Base-by-base conservation (phyloP, 768 basidiomycete species). In the Mycena metata region DNA sequence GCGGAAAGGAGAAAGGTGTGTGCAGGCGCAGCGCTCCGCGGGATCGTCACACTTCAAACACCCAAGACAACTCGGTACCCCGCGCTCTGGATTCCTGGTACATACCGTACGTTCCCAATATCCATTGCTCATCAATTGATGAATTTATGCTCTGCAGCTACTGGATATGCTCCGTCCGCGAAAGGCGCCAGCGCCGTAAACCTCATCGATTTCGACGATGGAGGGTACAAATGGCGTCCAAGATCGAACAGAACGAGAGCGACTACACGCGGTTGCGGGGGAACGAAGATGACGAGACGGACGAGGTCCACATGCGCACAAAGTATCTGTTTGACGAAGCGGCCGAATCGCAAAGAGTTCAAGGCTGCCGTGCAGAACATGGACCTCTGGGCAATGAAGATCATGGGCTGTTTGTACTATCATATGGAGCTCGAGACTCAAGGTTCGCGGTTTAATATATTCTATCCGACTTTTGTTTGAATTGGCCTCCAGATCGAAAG, bases 341-440 rank as follows among this genome's bases (percentile, higher is more conserved):
- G 76, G 36, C 79, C 86, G 39, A 83, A 86, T 68, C 81, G 91
- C 69, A 95, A 94, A 82, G 86, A 88, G 80, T 82, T 94, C 72
- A 94, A 92, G 80, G 83, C 85, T 42, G 85, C 93, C 0, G 85
- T 90, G 23, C 84, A 90, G 69, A 91, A 84, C 78, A 91, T 94
- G 86, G 90, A 94, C 70, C 84, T 98, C 7, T 99, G 98, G 98
- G 89, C 89, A 49, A 77, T 97, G 79, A 99, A 98, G 85, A 98
- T 99, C 69, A 95, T 99, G 94, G 98, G 96, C 39, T 88, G 98
- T 64, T 81, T 99, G 69, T 99, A 98, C 79, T 97, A 98, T 82
- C 98, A 99, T 83, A 99, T 99, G 96, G 98, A 99, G 74, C 86
- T 99, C 63, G 94, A 92, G 73, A 92, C 89, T 50, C 90, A 91